These are phyloP conservation scores for Globisporangium viniferum DNA, from an alignment of 352 stramenopile genomes.

Conservation along the genomic window DNA sequence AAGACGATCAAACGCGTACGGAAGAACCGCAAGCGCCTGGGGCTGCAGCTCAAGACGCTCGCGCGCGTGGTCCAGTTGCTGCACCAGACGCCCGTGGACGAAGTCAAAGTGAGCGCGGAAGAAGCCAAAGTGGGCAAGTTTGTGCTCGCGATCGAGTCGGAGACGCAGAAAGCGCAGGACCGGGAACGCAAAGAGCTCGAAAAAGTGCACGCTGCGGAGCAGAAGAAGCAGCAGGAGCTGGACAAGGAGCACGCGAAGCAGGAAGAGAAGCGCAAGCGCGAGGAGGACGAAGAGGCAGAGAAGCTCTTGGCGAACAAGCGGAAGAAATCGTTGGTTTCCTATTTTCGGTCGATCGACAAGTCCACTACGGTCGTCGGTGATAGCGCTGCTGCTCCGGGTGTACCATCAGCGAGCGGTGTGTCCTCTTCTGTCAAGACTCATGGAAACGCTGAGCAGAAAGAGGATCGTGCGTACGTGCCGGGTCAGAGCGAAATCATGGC, in stretches of 20 bases:
- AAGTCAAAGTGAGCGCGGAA: slow-evolving; percentile 76
- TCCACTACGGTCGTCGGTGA: background rate
- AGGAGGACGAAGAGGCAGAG: slow-evolving; percentile 48
- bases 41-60: slow-evolving; percentile 68
- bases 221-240: slow-evolving; percentile 54
- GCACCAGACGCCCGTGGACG: slow-evolving; percentile 63
- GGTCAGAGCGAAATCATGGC: slow-evolving; percentile 32
- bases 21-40: slow-evolving; percentile 76
- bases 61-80: slow-evolving; percentile 63
- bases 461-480: background rate
- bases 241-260: slow-evolving; percentile 61
- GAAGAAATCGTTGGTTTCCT: slow-evolving; percentile 61
- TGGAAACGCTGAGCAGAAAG: background rate
- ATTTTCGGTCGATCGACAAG: slow-evolving; percentile 53
- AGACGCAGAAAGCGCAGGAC: slow-evolving; percentile 57
- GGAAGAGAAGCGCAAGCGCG: slow-evolving; percentile 59
- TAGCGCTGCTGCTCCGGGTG: background rate
- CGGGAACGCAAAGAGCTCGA: slow-evolving; percentile 60
- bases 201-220: slow-evolving; percentile 41
- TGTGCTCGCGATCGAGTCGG: slow-evolving; percentile 52
- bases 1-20: slow-evolving; percentile 78
- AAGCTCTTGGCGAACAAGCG: slow-evolving; percentile 47
- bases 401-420: background rate
- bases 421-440: background rate
- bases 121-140: slow-evolving; percentile 83